Base-by-base conservation (phyloP, 2,329 filamentous ascomycete genomes). In the Ophiostoma montium region DNA sequence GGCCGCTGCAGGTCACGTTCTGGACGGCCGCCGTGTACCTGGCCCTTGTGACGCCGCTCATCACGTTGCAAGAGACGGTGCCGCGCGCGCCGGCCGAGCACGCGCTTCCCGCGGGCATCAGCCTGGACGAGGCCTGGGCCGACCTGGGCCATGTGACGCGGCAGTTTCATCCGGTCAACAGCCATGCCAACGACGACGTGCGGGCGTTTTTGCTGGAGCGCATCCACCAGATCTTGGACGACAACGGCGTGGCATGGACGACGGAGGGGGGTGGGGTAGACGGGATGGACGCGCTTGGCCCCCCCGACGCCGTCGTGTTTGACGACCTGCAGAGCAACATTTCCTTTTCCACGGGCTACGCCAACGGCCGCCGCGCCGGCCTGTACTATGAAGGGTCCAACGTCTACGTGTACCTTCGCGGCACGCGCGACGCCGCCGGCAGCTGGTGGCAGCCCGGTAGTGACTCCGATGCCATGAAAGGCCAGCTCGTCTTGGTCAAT, bases 351-450 rank as follows among this genome's bases (percentile, higher is more conserved):
- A 67, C 67, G 48, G 63, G 59, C 2, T 62, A 65, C 35, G 57
- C 57, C 21, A 52, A 52, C 13, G 55, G 54, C 6, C 60, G 58
- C 16, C 59, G 57, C 32, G 58, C 64, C 36, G 62, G 67, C 23
- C 76, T 86, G 27, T 95, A 96, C 62, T 95, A 94, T 58, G 89
- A 96, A 65, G 86, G 87, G 31, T 90, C 79, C 54, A 98, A 96
- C 59, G 80, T 95, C 56, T 82, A 95, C 54, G 81, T 95, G 35
- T 95, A 95, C 59, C 84, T 98, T 51, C 82, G 86, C 42, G 92
- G 92, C 31, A 78, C 73, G 35, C 77, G 88, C 47, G 86, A 90
- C 56, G 76, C 82, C 23, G 68, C 75, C 30, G 80, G 80, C 9
- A 71, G 78, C 39, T 94, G 86, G 84, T 94, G 84, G 85, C 70